phyloP scores from a whole-genome alignment of 495 filamentous ascomycete species.

The Lentithecium fluviatile region DNA sequence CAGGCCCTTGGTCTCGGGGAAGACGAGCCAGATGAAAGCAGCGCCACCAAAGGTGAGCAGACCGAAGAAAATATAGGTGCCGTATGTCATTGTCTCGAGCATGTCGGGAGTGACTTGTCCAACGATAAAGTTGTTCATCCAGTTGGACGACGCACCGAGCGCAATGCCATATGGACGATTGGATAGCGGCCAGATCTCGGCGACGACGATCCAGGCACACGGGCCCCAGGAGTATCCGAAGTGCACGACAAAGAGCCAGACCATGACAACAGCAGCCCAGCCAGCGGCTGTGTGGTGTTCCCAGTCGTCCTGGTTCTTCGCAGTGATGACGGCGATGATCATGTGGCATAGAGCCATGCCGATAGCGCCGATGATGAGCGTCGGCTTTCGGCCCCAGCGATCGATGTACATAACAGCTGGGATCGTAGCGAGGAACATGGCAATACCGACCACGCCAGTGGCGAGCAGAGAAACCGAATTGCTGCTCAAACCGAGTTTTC shows the following conservation, averaged over 20 bases:
- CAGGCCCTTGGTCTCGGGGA: conserved; percentile 53
- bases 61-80: conserved; percentile 79
- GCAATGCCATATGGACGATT: conserved; percentile 72
- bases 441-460: conserved; percentile 77
- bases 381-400: conserved; percentile 43
- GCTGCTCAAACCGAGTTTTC: conserved; percentile 59
- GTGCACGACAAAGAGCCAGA: conserved; percentile 79
- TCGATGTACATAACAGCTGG: conserved; percentile 66
- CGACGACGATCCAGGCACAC: conserved; percentile 65
- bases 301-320: conserved; percentile 61
- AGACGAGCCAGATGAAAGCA: conserved; percentile 51
- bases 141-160: conserved; percentile 58
- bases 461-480: conserved; percentile 70
- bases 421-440: conserved; percentile 63
- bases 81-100: conserved; percentile 67
- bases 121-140: conserved; percentile 68
- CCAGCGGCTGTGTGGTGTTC: conserved; percentile 60
- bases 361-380: conserved; percentile 42
- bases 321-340: conserved; percentile 73
- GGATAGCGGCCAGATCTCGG: conserved; percentile 75
- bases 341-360: conserved; percentile 54
- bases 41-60: conserved; percentile 64
- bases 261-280: conserved; percentile 76
- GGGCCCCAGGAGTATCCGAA: conserved; percentile 75
- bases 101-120: conserved; percentile 76